Base-by-base conservation (phyloP, 108 stramenopile species). In the Cyclotella kingstonii region DNA sequence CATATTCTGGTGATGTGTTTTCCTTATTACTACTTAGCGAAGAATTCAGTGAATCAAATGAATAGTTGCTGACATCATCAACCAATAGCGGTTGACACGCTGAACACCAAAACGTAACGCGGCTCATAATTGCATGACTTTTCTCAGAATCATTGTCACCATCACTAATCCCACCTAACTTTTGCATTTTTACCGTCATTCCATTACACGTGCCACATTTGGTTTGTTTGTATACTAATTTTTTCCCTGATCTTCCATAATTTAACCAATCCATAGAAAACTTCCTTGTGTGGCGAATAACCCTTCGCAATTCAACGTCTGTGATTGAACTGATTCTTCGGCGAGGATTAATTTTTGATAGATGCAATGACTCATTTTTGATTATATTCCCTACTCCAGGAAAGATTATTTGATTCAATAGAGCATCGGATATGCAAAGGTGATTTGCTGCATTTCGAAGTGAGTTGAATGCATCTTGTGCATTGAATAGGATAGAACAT, bases 381-480 rank as follows among this genome's bases (percentile, higher is more conserved):
- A 85, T 85, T 8, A 85, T 81, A 44, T 85, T 85, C 23, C 84
- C 84, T 54, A 81, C 66, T 21, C 84, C 84, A 4, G 84, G 84
- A 49, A 49, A 78, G 4, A 68, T 58, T 36, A 76, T 58, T 66
- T 85, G 84, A 71, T 85, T 70, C 1, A 85, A 60, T 12, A 85
- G 31, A 33, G 73, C 84, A 62, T 81, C 81, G n/a, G 76, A 78
- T 38, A 85, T 68, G 8, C 70, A 76, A 23, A 77, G 56, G n/a
- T 23, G 46, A 0, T 46, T 27, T 11, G 63, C 62, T 4, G 34
- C 30, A 26, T 65, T 44, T 35, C 73, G 68, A 35, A 78, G 39
- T 26, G 66, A 62, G 23, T 64, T 50, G 31, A 82, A 59, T 19
- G 80, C 77, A 21, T 56, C 47, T 35, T 69, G 63, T 14, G 77